Evolutionary conservation across 495 filamentous ascomycete species (phyloP), one percentile per base, ranked within the genome.

Genomic region (Cercophora scortea): DNA sequence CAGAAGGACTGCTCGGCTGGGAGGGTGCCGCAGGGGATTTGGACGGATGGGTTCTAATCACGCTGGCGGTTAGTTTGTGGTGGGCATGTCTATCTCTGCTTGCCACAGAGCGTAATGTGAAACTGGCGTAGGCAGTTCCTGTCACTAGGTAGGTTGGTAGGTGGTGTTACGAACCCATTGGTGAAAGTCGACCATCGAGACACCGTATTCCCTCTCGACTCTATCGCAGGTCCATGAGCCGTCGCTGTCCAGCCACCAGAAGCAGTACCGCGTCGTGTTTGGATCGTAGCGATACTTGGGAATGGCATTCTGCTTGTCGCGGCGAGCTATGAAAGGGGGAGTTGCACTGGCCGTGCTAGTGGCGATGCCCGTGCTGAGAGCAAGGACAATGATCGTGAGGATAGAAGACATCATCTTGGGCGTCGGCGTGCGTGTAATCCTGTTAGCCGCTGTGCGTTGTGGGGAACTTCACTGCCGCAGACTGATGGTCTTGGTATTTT

Each of bases 181-280:
- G 15, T 43, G 36, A 34, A 55, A 55, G 36, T 55, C 52, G 0
- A 32, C 41, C 42, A 45, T 38, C 2, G 52, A 45, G 7, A 55
- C 40, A 10, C 42, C 52, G 18, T 43, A 55, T 3, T 12, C 15
- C 10, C 39, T 32, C 33, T 45, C 33, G 11, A 55, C 16, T 8
- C 39, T 15, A 9, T 32, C 16, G 19, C 52, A 55, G 11, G 52
- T 50, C 52, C 46, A 55, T 10, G 46, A 45, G 3, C 50, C 55
- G 25, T 57, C 55, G 32, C 34, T 57, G 42, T 57, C 55, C n/a
- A 53, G 40, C 55, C 55, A 57, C 55, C 55, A 57, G 1, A 32
- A 15, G 46, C 55, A 57, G 34, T 11, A 47, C 42, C 51, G 53
- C 10, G 50, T 45, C 16, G 55, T 53, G 25, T 50, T 47, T 10